Percentiles rank a stretch among this genome's conserved stretches.
These are phyloP conservation scores for Pistacia integerrima DNA, from an alignment of 345 rosid genomes.

Conservation along the genomic window DNA sequence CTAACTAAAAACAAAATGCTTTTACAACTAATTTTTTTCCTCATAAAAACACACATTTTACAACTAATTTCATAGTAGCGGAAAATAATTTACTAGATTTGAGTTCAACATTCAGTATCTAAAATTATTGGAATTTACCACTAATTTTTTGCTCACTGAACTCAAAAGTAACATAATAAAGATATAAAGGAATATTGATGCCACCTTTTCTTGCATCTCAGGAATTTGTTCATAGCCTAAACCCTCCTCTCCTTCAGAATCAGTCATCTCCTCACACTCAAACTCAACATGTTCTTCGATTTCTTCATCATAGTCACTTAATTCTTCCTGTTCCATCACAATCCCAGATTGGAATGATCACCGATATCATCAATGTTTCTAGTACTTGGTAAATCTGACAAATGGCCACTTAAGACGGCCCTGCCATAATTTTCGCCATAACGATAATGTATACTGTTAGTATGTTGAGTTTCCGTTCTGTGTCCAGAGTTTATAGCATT, in stretches of 20 bases:
- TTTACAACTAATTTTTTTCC: too few relatives aligned
- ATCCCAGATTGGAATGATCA: conserved; percentile 73
- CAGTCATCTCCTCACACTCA: conserved; percentile 98
- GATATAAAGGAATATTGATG: too few relatives aligned
- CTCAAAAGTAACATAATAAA: too few relatives aligned
- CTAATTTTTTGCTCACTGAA: too few relatives aligned
- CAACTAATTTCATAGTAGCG: too few relatives aligned
- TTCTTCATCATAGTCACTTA: conserved; percentile 95
- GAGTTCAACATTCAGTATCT: too few relatives aligned
- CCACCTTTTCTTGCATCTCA: conserved; percentile 17
- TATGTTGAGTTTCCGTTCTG: conserved; percentile 28
- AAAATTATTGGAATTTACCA: too few relatives aligned
- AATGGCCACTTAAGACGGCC: conserved; percentile 32
- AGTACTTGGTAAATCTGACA: conserved; percentile 32
- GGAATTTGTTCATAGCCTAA: conserved; percentile 43
- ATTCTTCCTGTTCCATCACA: conserved; percentile 98
- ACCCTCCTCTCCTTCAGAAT: conserved; percentile 89
- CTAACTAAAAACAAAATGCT: too few relatives aligned
- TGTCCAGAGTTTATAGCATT: conserved; percentile 25
- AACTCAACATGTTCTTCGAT: conserved; percentile 89
- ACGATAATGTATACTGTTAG: conserved; percentile 17
- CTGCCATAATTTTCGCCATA: conserved; percentile 27
- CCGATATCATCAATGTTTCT: conserved; percentile 41
- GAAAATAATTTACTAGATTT: too few relatives aligned
- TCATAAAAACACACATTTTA: too few relatives aligned